Percentiles rank a stretch among this genome's conserved stretches.
phyloP scores from a whole-genome alignment of 1,139 yeast species.

The Candida pseudoviswanathii region DNA sequence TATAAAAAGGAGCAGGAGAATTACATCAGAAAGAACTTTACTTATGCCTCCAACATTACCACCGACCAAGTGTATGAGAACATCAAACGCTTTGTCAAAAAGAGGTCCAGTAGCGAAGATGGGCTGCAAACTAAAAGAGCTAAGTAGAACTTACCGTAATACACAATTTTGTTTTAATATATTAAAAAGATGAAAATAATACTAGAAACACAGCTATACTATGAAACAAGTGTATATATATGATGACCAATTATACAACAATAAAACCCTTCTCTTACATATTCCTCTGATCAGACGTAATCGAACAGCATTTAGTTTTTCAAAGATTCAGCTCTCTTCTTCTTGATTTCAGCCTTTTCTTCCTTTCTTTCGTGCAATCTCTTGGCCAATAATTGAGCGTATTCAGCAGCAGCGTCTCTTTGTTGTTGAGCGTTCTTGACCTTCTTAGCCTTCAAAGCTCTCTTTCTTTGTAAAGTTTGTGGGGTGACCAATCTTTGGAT shows the following conservation, averaged over 20 bases:
- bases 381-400: constrained; percentile 97
- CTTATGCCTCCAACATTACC: constrained; percentile 60
- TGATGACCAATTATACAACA: constrained; percentile 9
- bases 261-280: constrained; percentile 3
- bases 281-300: neutral
- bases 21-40: constrained; percentile 62
- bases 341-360: constrained; percentile 95
- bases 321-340: constrained; percentile 97
- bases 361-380: constrained; percentile 98
- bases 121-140: constrained; percentile 5
- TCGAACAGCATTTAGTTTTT: constrained; percentile 12
- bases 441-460: constrained; percentile 93
- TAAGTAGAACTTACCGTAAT: constrained; percentile 2
- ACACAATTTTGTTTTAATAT: neutral
- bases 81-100: constrained; percentile 60
- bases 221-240: constrained; percentile 12
- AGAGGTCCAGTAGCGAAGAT: constrained; percentile 21
- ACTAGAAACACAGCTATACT: constrained; percentile 11
- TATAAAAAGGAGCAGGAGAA: constrained; percentile 71
- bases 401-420: constrained; percentile 99
- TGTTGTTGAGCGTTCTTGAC: constrained; percentile 96
- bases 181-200: constrained; percentile 7
- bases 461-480: constrained; percentile 98
- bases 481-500: constrained; percentile 99
- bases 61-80: constrained; percentile 75